Base-by-base conservation (phyloP, 306 rosid species). In the Glycine tomentella region DNA sequence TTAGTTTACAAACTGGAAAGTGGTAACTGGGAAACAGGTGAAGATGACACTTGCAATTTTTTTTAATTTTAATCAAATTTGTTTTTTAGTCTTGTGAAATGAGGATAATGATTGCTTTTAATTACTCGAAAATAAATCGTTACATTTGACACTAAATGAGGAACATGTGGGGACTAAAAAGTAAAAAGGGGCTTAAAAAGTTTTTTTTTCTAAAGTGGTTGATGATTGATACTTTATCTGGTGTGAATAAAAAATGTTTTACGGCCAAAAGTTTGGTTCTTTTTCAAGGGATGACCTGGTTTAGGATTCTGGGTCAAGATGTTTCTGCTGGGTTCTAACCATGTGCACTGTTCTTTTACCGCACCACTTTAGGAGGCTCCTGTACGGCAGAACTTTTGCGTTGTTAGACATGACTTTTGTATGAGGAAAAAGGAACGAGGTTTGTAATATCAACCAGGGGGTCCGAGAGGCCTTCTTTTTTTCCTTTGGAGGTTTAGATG, bases 331-430 rank as follows among this genome's bases (percentile, higher is more conserved):
- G 3, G 11, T 33, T 9, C 67, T 67, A 46, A 67, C 53, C 17
- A 49, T 64, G 51, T 72, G 33, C 20, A 42, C 17, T 78, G 57
- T 51, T 76, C 25, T 38, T 81, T 82, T 65, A 65, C 80, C 62
- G 3, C 13, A 2, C 84, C 65, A 63, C 72, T 44, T 74, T 84
- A 17, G 80, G 81, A 74, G 83, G 48, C 76, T 82, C 77, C 55
- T 65, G 58, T 61, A 72, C 64, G 53, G 74, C 34, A 31, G 53
- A 59, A 75, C 56, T 48, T 53, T 68, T 57, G 55, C 45, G 2
- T 58, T 66, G 40, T 42, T 42, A 42, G 42, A 48, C 77, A 6
- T 51, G 78, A 15, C 77, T 42, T 69, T 68, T 52, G 10, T 65
- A 2, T 61, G 68, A 52, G 14, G 55, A 42, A 64, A 57, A 68